Conservation (phyloP, 2,329 filamentous ascomycete genomes). For the Elsinoe ampelina region DNA sequence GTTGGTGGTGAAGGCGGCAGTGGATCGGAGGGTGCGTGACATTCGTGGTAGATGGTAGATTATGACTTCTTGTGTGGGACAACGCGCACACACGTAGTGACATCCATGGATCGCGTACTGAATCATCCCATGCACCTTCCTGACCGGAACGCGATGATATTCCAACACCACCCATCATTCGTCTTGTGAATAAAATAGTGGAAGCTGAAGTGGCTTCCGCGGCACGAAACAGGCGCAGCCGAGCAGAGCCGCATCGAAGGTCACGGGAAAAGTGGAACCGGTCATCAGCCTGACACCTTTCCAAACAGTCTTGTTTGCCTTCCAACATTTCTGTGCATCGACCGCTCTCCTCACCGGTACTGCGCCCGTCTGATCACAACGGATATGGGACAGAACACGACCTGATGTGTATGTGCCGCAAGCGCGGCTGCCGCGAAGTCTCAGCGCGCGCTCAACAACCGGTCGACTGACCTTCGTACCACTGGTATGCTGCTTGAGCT, state of each 20-base stretch:
- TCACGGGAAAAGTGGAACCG: not conserved
- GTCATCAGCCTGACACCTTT: not conserved
- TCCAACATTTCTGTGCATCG: no score
- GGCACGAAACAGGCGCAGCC: not conserved
- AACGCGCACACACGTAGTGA: no score
- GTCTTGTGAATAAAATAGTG: not conserved
- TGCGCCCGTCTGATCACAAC: not conserved
- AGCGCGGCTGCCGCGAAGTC: not conserved
- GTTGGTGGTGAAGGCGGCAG: no score
- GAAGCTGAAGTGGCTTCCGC: conserved; percentile 3
- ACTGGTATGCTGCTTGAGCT: not conserved
- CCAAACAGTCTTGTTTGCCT: not conserved
- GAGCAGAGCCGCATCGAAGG: not conserved
- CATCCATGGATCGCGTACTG: not conserved
- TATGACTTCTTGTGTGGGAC: no score
- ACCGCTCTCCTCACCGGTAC: not conserved
- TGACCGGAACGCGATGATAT: not conserved
- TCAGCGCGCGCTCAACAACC: not conserved
- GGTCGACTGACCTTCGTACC: no score
- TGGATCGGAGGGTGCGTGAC: no score
- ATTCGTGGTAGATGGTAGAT: no score
- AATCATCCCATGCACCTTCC: not conserved
- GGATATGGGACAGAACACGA: not conserved
- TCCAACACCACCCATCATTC: not conserved
- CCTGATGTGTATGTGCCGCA: not conserved